phyloP scores from a whole-genome alignment of 192 early-diverging fungal species.

The Linnemannia schmuckeri region DNA sequence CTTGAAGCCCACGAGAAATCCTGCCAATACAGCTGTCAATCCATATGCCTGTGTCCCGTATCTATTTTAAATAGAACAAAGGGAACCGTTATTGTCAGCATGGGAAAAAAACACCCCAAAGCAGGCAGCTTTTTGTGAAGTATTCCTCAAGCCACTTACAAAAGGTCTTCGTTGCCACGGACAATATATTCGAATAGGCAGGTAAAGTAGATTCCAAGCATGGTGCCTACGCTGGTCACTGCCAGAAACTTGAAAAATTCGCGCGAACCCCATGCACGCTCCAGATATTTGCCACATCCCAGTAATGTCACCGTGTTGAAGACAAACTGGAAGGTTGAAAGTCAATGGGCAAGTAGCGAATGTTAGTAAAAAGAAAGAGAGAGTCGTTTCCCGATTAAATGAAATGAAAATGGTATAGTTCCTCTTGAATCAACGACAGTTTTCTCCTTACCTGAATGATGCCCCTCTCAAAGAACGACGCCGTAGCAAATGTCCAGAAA shows the following conservation, averaged over 20 bases:
- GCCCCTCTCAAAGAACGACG: conserved; percentile 45
- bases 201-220: conserved; percentile 68
- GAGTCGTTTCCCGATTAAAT: no score
- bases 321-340: conserved; percentile 17
- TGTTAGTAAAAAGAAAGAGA: neutral
- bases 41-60: conserved; percentile 78
- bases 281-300: conserved; percentile 83
- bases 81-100: neutral
- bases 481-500: conserved; percentile 53
- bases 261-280: conserved; percentile 84
- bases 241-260: conserved; percentile 79
- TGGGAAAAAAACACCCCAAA: neutral
- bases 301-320: conserved; percentile 49
- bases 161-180: conserved; percentile 64
- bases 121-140: neutral
- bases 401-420: neutral
- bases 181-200: conserved; percentile 69
- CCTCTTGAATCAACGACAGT: neutral
- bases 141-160: conserved; percentile 58
- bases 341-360: neutral
- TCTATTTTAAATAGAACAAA: conserved; percentile 34
- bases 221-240: conserved; percentile 66
- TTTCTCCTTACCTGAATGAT: conserved; percentile 34
- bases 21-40: conserved; percentile 75
- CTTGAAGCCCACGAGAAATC: conserved; percentile 90